Conservation (phyloP, 1,284 basidiomycete species). For the Apiotrichum akiyoshidainum region DNA sequence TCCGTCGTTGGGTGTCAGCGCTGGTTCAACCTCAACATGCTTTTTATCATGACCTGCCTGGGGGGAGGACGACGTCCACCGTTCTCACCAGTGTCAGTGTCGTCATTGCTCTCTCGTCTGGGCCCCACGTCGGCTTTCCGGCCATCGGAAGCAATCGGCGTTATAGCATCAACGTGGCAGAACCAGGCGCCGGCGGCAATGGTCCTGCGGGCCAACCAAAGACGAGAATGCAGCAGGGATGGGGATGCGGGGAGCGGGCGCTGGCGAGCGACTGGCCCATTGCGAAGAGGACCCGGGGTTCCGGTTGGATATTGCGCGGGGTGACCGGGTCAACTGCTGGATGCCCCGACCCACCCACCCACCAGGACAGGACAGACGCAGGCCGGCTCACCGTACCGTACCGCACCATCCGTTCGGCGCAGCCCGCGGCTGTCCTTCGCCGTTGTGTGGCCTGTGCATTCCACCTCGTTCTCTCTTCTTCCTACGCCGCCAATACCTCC, state of each 20-base stretch:
- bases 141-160: slow-evolving; percentile 4
- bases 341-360: too few species aligned
- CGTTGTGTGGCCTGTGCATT: neutral
- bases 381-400: neutral
- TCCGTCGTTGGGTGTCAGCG: too few species aligned
- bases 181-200: slow-evolving; percentile 6
- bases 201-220: neutral
- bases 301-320: neutral
- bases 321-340: neutral
- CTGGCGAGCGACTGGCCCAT: neutral
- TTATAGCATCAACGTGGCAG: neutral
- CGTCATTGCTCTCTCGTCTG: neutral
- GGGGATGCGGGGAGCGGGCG: neutral
- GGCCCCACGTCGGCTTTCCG: slow-evolving; percentile 7
- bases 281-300: neutral
- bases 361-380: too few species aligned
- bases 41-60: too few species aligned
- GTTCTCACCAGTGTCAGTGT: neutral
- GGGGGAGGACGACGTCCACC: too few species aligned
- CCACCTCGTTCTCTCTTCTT: neutral
- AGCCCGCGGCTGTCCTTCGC: neutral
- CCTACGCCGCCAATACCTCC: neutral
- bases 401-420: neutral
- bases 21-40: too few species aligned
- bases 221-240: neutral